phyloP scores from a whole-genome alignment of 148 eudicot species.

The Chenopodium berlandieri region DNA sequence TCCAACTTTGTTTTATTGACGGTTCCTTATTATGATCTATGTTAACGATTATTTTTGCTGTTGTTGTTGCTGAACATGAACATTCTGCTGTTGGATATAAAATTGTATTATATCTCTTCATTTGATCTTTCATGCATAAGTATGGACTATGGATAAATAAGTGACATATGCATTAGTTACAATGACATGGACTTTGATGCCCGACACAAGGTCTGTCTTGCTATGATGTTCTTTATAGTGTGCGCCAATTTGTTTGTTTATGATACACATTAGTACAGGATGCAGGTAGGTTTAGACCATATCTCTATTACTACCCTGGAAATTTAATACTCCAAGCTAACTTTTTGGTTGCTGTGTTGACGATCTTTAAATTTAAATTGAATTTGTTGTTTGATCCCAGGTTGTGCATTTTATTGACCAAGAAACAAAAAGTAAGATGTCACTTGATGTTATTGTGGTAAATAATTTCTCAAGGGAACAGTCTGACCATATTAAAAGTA shows the following conservation, averaged over 20 bases:
- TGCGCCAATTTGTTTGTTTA: neutral
- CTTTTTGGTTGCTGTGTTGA: neutral
- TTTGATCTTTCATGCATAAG: neutral
- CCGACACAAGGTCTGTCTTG: neutral
- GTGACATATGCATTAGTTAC: neutral
- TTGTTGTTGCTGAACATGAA: neutral
- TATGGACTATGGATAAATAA: neutral
- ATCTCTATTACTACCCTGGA: neutral
- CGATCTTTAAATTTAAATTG: neutral
- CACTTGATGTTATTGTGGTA: constrained; percentile 43
- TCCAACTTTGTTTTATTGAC: too few species aligned
- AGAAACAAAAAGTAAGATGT: constrained; percentile 36
- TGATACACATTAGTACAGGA: neutral
- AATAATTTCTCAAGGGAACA: constrained; percentile 30
- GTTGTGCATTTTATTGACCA: constrained; percentile 53
- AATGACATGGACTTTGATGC: neutral
- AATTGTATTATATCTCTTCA: neutral
- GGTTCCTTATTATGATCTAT: too few species aligned
- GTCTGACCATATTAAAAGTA: constrained; percentile 26
- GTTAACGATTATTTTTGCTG: too few species aligned
- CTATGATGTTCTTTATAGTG: neutral
- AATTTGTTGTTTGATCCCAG: constrained; percentile 34
- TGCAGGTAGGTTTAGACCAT: neutral
- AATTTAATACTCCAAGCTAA: neutral
- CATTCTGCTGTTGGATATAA: neutral